Evolutionary conservation across 345 rosid species (phyloP).

Genomic region (Aurinia saxatilis): DNA sequence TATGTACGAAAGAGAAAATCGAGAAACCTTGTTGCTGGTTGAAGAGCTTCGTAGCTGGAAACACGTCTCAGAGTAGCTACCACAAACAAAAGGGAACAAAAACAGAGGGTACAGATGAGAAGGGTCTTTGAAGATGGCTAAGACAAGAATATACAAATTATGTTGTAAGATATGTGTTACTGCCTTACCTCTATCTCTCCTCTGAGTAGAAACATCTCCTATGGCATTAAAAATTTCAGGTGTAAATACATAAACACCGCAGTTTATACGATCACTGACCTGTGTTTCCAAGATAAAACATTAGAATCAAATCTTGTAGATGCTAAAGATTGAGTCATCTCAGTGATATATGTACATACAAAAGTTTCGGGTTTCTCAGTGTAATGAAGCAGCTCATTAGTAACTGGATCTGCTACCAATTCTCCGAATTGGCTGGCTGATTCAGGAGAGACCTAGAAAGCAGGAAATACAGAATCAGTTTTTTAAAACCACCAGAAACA

Average conservation of each 20-base stretch:
- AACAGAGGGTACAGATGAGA: slow-evolving; percentile 6
- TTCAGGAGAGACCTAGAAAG: slow-evolving; percentile 72
- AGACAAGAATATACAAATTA: not conserved
- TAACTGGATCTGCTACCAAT: slow-evolving; percentile 81
- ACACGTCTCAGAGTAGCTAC: slow-evolving; percentile 74
- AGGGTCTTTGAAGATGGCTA: not conserved
- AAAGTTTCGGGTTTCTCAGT: slow-evolving; percentile 96
- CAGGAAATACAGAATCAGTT: not conserved
- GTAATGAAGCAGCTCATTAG: slow-evolving; percentile 89
- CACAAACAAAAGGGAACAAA: slow-evolving; percentile 7
- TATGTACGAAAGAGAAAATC: not conserved
- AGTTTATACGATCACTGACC: slow-evolving; percentile 89
- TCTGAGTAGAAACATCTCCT: slow-evolving; percentile 53
- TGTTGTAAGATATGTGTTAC: not conserved
- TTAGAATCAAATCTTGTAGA: not conserved
- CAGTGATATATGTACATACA: slow-evolving; percentile 54
- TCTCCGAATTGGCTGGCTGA: slow-evolving; percentile 93
- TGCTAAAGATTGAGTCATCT: not conserved
- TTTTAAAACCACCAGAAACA: not conserved
- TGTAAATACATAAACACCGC: slow-evolving; percentile 81
- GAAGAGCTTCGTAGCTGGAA: slow-evolving; percentile 95
- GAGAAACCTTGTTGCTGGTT: slow-evolving; percentile 62
- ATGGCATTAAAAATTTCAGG: slow-evolving; percentile 74
- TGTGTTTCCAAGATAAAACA: slow-evolving; percentile 29
- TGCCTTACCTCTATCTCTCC: slow-evolving; percentile 67